phyloP scores from a whole-genome alignment of 306 rosid species.

The Ammopiptanthus mongolicus region DNA sequence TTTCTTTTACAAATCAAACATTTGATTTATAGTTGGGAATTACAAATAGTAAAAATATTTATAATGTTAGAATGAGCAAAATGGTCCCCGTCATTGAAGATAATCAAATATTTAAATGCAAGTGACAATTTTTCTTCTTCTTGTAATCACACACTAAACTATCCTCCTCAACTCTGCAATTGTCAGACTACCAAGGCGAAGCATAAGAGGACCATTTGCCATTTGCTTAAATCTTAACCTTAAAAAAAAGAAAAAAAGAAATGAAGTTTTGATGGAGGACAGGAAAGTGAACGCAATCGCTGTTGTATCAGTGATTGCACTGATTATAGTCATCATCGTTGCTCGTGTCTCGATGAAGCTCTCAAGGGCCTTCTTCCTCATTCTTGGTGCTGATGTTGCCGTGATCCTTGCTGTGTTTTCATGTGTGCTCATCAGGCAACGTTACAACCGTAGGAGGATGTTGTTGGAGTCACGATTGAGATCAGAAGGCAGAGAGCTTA shows the following conservation, averaged over 20 bases:
- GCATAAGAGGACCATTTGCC: background rate
- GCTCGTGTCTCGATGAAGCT: slow-evolving; percentile 47
- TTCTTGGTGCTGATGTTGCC: slow-evolving; percentile 60
- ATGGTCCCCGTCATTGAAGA: background rate
- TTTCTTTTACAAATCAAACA: too few relatives aligned
- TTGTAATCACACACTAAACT: background rate
- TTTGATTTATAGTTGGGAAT: too few relatives aligned
- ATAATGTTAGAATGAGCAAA: too few relatives aligned
- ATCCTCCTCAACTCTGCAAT: background rate
- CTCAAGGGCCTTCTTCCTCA: slow-evolving; percentile 59
- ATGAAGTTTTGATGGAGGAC: slow-evolving; percentile 69
- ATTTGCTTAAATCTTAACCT: background rate
- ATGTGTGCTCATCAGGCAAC: slow-evolving; percentile 45
- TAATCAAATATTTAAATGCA: background rate
- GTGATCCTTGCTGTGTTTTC: slow-evolving; percentile 53
- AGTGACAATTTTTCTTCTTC: background rate
- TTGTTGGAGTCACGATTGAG: slow-evolving; percentile 40
- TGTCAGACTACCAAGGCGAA: background rate
- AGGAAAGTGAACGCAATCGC: slow-evolving; percentile 45
- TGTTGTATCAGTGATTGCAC: slow-evolving; percentile 28
- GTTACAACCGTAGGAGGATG: slow-evolving; percentile 43
- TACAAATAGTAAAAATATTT: too few relatives aligned
- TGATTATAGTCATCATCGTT: slow-evolving; percentile 42
- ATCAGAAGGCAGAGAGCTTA: slow-evolving; percentile 80
- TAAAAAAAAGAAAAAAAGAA: background rate